Base-by-base conservation (phyloP, 306 rosid genomes). In the Pyrus pyrifolia region DNA sequence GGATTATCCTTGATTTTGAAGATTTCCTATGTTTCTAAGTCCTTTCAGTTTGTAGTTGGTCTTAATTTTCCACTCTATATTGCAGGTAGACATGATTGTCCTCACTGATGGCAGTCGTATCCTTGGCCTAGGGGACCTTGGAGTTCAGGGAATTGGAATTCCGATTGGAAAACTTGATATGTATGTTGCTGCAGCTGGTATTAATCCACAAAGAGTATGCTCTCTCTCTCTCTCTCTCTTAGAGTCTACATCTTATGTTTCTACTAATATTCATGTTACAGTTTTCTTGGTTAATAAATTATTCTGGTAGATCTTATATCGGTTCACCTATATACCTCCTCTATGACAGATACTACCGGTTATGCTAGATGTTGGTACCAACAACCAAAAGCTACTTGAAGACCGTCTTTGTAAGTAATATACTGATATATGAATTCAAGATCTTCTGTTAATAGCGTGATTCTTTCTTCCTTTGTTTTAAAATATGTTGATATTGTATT, bases 31-130 rank as follows among this genome's bases (percentile, higher is more conserved):
- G 25, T 40, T 66, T 71, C 3, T 17, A 19, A 21, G 62, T 23
- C 73, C 18, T 21, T 38, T 49, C 42, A 46, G 58, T 62, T 67
- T 27, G 46, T 67, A 19, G 10, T 33, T 33, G 74, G 71, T 75
- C 21, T 69, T 75, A 75, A 60, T 81, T 78, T 77, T 80, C 25
- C 45, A 67, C 76, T n/a, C 35, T 81, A 57, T 74, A 59, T 80
- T 89, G 76, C 93, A 96, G 99, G 99, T 96, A 78, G 99, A 96
- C 86, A 96, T 96, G 99, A 91, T 96, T 80, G 99, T 96, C 84
- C 75, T 96, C 78, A 96, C 99, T 63, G 99, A 96, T 83, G 99
- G 99, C 67, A 96, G 99, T 80, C 98, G 99, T 79, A 92, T 96
- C 81, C 99, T 96, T 84, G 99, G 99, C 80, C 87, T 96, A 72